phyloP scores from a whole-genome alignment of 495 filamentous ascomycete genomes.

The Aspergillus heteromorphus region DNA sequence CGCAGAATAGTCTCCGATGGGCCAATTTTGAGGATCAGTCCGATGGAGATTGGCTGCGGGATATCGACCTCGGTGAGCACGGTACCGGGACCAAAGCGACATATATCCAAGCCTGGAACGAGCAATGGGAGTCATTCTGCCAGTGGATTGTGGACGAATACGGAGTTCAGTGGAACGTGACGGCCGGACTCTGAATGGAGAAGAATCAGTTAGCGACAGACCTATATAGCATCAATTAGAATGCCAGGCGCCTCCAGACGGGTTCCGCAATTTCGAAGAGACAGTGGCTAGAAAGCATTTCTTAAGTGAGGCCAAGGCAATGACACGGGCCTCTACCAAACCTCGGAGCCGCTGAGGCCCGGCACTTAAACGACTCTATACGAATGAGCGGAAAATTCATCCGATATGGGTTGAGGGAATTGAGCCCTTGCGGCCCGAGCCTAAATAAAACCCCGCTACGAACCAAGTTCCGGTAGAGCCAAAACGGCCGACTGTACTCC shows the following conservation, averaged over 20 bases:
- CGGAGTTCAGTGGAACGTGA: not conserved
- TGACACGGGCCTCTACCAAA: no score
- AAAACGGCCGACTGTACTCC: no score
- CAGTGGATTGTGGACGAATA: conserved; percentile 16
- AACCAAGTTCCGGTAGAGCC: not conserved
- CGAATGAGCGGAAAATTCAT: not conserved
- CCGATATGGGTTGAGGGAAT: not conserved
- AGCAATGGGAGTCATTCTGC: conserved; percentile 17
- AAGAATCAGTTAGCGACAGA: no score
- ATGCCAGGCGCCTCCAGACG: no score
- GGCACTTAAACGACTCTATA: not conserved
- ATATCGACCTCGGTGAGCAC: conserved; percentile 12
- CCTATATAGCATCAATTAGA: no score
- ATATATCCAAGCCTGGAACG: conserved; percentile 11
- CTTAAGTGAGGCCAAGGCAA: no score
- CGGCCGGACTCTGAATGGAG: no score
- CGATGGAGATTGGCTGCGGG: conserved; percentile 11
- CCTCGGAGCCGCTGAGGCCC: no score
- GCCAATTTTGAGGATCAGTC: conserved; percentile 18
- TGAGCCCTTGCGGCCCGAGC: not conserved
- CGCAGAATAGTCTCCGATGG: conserved; percentile 19
- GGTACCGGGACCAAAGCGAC: conserved; percentile 11
- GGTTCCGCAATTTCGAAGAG: no score
- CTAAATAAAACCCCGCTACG: not conserved
- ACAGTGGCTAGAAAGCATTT: no score